Evolutionary conservation across 129 eudicot genomes (phyloP).

Genomic region (carrot (Daucus carota)): DH1_v3.0 NC_030387.2:5810501-5811000

Average conservation of each 20-base stretch:
- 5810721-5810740: not conserved
- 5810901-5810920: not conserved
- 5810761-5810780: not conserved
- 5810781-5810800: not conserved
- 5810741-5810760: not conserved
- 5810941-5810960: too few species aligned
- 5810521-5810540: slow-evolving; percentile 57
- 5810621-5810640: slow-evolving; percentile 85
- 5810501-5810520: slow-evolving; percentile 83
- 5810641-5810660: slow-evolving; percentile 40
- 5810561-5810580: slow-evolving; percentile 79
- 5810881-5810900: not conserved
- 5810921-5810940: not conserved
- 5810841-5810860: not conserved
- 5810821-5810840: not conserved
- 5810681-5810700: not conserved
- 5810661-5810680: not conserved
- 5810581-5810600: slow-evolving; percentile 94
- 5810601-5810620: slow-evolving; percentile 87
- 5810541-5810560: slow-evolving; percentile 88
- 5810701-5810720: not conserved
- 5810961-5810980: not conserved
- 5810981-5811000: not conserved
- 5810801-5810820: not conserved
- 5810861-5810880: not conserved